Conservation (phyloP, 345 rosid genomes). For the Viola odorata region DNA sequence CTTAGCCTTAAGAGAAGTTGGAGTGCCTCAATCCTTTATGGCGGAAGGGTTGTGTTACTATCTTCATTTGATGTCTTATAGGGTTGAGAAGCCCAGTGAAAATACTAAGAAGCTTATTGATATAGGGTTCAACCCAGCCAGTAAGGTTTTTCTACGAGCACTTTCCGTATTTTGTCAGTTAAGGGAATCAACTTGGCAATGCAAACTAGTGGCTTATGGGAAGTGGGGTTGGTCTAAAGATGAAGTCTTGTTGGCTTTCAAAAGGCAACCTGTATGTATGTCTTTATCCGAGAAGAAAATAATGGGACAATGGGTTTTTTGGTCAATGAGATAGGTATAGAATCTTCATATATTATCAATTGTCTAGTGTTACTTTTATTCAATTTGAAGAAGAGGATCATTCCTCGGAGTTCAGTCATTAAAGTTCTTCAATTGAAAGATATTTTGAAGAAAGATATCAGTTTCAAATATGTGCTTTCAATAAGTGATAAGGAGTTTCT, state of each 20-base stretch:
- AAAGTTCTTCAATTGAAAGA: background rate
- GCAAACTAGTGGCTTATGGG: background rate
- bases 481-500: too few relatives aligned
- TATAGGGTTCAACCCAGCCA: background rate
- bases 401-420: constrained; percentile 10
- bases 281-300: constrained; percentile 16
- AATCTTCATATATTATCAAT: background rate
- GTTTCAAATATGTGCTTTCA: background rate
- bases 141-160: background rate
- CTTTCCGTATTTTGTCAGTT: background rate
- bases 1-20: constrained; percentile 2
- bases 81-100: background rate
- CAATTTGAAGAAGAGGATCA: constrained; percentile 23
- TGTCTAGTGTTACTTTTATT: background rate
- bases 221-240: background rate
- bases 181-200: background rate
- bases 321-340: constrained; percentile 21
- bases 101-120: background rate
- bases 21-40: constrained; percentile 5
- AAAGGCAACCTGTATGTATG: constrained; percentile 6
- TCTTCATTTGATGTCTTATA: too few relatives aligned
- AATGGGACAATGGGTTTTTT: constrained; percentile 14
- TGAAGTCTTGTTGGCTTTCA: constrained; percentile 6
- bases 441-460: background rate
- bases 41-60: too few relatives aligned